Evolutionary conservation across 1,284 basidiomycete genomes (phyloP), one percentile per base, ranked within the genome.

Genomic region (Athelia psychrophila): DNA sequence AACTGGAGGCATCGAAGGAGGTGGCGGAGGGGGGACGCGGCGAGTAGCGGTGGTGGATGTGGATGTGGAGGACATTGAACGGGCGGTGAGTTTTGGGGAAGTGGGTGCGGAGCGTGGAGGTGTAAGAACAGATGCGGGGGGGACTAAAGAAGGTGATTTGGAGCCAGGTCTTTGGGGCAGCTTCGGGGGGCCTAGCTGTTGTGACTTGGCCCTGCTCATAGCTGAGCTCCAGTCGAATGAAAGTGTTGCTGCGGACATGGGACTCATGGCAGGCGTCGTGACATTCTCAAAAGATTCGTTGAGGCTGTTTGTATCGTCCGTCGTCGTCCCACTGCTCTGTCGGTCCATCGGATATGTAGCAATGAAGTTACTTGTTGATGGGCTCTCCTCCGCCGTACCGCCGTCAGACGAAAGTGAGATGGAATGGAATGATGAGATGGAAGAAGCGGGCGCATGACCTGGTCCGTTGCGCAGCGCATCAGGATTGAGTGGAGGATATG

Each of bases 391-490:
- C 24, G 76, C 69, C 22, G 58, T 67, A 18, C 67, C 70, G n/a
- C 75, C 76, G 55, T 87, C 84, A 9, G 84, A 86, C 2, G 88
- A 90, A 3, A 91, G 76, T 0, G 88, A 91, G 16, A 91, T 84
- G 0, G 88, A 90, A 59, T 89, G 87, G 55, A 91, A 88, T 18
- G 88, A 91, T 4, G 88, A 88, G 35, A 90, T 77, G 30, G 88
- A 91, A 2, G 86, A 87, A 2, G 78, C 78, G 2, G 78, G 78
- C 2, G 71, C 78, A 64, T 91, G 87, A 24, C 76, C 70, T 6
- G 64, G 51, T 51, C 66, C 54, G 50, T 56, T 54, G 60, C 62
- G 51, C 47, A 56, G 58, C 56, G 64, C 61, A 56, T 73, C 75
- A 48, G 69, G 60, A 57, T 69, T 71, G 36, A 68, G 58, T 4